These are phyloP conservation scores for Phaeosphaeriaceae sp. DNA, from an alignment of 2,329 filamentous ascomycete species.

Conservation along the genomic window DNA sequence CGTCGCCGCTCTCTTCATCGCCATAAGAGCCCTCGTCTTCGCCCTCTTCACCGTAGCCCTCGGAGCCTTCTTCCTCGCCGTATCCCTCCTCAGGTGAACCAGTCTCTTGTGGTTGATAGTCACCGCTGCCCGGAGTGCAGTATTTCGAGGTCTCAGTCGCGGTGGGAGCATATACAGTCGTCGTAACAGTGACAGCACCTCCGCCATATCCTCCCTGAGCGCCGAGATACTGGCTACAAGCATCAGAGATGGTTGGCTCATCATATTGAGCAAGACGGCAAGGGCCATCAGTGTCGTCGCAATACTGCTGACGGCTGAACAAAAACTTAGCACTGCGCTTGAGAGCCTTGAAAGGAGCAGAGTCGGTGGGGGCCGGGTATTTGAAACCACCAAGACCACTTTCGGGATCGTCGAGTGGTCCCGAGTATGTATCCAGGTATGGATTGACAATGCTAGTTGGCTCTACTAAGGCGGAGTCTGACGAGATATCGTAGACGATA, in stretches of 20 bases:
- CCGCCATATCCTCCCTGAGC: neutral
- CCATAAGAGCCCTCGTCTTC: neutral
- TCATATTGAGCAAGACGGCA: conserved; percentile 21
- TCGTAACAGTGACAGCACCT: neutral
- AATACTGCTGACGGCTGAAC: conserved; percentile 12
- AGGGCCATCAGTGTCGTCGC: conserved; percentile 13
- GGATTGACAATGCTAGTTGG: neutral
- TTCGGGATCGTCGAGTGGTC: neutral
- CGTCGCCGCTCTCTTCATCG: neutral
- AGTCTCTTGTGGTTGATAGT: neutral
- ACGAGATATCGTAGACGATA: neutral
- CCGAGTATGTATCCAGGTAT: neutral
- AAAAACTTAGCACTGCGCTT: neutral
- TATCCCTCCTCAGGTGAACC: neutral
- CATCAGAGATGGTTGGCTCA: conserved; percentile 11
- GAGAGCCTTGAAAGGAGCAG: neutral
- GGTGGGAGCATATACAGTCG: neutral
- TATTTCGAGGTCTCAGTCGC: neutral
- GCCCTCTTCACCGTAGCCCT: neutral
- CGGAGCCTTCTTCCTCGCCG: neutral
- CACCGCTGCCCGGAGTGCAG: neutral
- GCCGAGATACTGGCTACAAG: conserved; percentile 19
- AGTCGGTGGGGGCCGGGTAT: neutral
- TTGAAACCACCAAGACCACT: neutral
- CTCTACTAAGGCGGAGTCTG: neutral